phyloP scores from a whole-genome alignment of 352 stramenopile species.

The Bremia lactucae region DNA sequence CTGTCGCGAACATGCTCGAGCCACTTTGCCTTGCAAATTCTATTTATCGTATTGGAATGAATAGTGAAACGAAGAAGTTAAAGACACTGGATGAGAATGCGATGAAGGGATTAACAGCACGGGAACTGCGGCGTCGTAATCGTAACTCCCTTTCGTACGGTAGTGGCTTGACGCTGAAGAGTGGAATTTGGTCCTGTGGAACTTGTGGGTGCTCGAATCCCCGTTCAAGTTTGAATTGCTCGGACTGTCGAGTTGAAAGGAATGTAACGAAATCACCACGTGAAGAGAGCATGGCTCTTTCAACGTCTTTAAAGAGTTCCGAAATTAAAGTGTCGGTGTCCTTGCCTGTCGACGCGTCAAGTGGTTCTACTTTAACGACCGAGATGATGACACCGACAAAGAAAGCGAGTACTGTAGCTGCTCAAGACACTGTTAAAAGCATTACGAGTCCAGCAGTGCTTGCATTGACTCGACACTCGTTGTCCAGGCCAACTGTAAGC shows the following conservation, averaged over 20 bases:
- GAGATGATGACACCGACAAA: conserved; percentile 6
- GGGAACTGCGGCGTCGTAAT: conserved; percentile 21
- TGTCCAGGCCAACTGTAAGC: conserved; percentile 20
- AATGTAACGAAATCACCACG: conserved; percentile 12
- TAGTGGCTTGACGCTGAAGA: conserved; percentile 22
- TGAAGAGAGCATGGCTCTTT: conserved; percentile 3
- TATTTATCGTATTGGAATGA: conserved; percentile 4
- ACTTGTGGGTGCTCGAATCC: conserved; percentile 44
- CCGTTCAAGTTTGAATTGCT: conserved; percentile 33
- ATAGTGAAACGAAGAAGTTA: conserved; percentile 8
- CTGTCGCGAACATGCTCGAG: neutral
- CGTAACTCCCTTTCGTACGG: conserved; percentile 12
- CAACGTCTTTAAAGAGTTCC: conserved; percentile 4
- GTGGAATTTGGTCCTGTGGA: conserved; percentile 41
- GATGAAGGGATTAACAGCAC: conserved; percentile 14
- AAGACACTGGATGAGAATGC: conserved; percentile 2
- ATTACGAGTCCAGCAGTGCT: conserved; percentile 7
- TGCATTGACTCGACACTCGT: conserved; percentile 6
- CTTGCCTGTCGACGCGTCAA: conserved; percentile 1
- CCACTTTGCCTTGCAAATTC: neutral
- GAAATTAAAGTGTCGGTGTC: conserved; percentile 3
- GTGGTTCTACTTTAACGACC: neutral
- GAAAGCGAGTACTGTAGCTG: conserved; percentile 6
- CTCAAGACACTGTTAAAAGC: conserved; percentile 8
- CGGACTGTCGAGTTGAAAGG: conserved; percentile 27